Conservation (phyloP, 2,329 filamentous ascomycete genomes). For the Emydomyces testavorans region DNA sequence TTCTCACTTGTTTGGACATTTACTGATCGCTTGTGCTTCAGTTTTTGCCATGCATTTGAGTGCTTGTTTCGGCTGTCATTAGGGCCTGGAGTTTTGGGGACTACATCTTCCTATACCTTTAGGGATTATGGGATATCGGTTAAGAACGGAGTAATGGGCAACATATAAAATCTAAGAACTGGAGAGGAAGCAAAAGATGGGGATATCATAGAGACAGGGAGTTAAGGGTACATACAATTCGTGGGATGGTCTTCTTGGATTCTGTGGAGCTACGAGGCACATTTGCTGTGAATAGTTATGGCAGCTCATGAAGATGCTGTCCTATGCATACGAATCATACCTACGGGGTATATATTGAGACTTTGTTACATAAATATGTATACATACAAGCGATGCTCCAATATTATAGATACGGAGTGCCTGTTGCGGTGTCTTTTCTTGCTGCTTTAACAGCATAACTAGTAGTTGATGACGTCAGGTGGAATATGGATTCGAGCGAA, state of each 20-base stretch:
- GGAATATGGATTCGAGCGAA: no score
- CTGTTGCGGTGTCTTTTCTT: no score
- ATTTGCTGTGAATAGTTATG: no score
- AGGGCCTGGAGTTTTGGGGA: neutral
- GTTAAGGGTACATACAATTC: neutral
- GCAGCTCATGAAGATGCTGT: no score
- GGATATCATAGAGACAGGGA: neutral
- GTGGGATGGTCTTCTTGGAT: neutral
- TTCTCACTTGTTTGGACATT: neutral
- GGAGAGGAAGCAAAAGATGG: neutral
- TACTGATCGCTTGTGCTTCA: constrained; percentile 14
- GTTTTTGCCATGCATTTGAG: constrained; percentile 24
- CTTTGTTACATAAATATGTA: no score
- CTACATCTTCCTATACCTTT: neutral
- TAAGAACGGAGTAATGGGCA: constrained; percentile 5
- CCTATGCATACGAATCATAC: no score
- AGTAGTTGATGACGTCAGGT: no score
- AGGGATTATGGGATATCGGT: neutral
- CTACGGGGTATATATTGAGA: no score
- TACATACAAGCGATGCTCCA: no score
- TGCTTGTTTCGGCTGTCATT: neutral
- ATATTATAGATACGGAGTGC: no score
- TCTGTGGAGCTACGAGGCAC: no score
- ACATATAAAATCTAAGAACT: constrained; percentile 1
- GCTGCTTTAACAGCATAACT: no score